phyloP scores from a whole-genome alignment of 2,329 filamentous ascomycete genomes.

The Exophiala oligosperma region DNA sequence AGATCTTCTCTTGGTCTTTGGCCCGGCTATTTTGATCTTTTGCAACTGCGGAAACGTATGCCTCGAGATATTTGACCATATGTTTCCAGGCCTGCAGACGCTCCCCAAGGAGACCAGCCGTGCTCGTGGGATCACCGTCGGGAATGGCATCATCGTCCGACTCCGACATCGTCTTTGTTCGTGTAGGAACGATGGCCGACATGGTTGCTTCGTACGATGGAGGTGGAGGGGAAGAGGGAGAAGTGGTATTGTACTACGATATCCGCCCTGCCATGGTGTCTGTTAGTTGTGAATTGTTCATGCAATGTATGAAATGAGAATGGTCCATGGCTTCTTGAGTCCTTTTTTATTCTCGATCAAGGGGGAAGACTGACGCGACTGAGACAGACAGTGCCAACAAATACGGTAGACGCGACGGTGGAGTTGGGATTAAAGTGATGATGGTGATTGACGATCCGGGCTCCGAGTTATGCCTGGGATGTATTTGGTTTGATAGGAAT shows the following conservation, averaged over 20 bases:
- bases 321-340: too few species aligned
- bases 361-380: background rate
- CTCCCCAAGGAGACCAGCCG: conserved; percentile 78
- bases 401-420: too few species aligned
- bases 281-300: conserved; percentile 7
- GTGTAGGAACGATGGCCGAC: conserved; percentile 18
- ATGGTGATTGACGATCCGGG: too few species aligned
- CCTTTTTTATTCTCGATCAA: too few species aligned
- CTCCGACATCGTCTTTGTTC: conserved; percentile 24
- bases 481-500: too few species aligned
- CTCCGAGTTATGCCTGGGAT: too few species aligned
- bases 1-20: conserved; percentile 91
- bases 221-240: conserved; percentile 5
- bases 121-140: conserved; percentile 64
- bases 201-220: conserved; percentile 18
- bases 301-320: too few species aligned
- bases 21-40: conserved; percentile 81
- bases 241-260: conserved; percentile 17
- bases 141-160: conserved; percentile 60
- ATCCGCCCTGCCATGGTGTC: conserved; percentile 8
- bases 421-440: too few species aligned
- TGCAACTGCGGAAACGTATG: conserved; percentile 81
- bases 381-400: too few species aligned
- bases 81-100: conserved; percentile 95
- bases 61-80: conserved; percentile 84